These are phyloP conservation scores for Corylus avellana DNA, from an alignment of 306 rosid species.

Conservation along the genomic window DNA sequence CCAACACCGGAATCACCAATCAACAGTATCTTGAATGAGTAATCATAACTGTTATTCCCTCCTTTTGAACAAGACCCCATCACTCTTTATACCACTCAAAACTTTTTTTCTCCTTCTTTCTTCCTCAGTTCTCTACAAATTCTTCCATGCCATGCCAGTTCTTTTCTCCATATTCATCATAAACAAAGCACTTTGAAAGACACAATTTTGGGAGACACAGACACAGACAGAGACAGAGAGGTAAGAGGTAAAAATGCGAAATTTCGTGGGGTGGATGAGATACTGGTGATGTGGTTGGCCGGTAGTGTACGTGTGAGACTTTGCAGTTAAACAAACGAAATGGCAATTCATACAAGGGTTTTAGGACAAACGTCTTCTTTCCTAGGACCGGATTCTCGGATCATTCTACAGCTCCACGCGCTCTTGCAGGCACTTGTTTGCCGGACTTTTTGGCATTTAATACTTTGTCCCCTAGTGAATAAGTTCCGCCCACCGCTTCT, in stretches of 20 bases:
- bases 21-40: slow-evolving; percentile 86
- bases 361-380: slow-evolving; percentile 48
- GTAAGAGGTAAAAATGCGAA: slow-evolving; percentile 13
- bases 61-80: slow-evolving; percentile 69
- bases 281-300: slow-evolving; percentile 33
- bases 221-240: not conserved
- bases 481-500: not conserved
- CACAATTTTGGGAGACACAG: not conserved
- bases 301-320: slow-evolving; percentile 39
- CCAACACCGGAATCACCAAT: slow-evolving; percentile 98
- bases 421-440: slow-evolving; percentile 22
- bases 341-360: not conserved
- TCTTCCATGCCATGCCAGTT: not conserved
- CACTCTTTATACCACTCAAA: not conserved
- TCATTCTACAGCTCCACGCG: slow-evolving; percentile 39
- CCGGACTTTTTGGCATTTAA: slow-evolving; percentile 26
- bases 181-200: not conserved
- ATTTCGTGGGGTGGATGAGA: slow-evolving; percentile 24
- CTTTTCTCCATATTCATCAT: slow-evolving; percentile 20
- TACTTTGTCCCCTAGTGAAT: slow-evolving; percentile 14
- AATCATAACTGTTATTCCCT: slow-evolving; percentile 57
- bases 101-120: not conserved
- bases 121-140: not conserved
- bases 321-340: slow-evolving; percentile 30
- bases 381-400: not conserved